Evolutionary conservation across 768 basidiomycete species (phyloP).

Genomic region (Pleurotus platypus): DNA sequence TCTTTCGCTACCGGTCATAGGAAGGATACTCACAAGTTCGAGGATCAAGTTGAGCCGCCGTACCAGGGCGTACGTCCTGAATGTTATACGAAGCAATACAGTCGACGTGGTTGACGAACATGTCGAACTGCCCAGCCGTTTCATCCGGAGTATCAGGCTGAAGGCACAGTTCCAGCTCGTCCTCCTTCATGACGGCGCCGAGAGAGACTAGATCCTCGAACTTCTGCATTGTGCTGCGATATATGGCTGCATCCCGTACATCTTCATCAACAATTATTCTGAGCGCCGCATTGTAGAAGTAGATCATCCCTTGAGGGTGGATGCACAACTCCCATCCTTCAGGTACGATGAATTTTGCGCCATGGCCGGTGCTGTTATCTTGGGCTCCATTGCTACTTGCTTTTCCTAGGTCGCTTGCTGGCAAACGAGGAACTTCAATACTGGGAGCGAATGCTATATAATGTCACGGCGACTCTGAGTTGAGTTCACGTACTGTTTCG

Average conservation of each 20-base stretch:
- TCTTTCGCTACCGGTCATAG: neutral
- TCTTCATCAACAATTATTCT: conserved; percentile 48
- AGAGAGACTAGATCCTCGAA: conserved; percentile 15
- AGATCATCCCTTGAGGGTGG: conserved; percentile 39
- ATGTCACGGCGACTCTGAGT: too few species aligned
- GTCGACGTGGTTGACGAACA: conserved; percentile 43
- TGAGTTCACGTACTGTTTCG: neutral
- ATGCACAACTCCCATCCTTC: neutral
- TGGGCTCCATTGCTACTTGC: too few species aligned
- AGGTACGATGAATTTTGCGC: neutral
- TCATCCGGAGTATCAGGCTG: conserved; percentile 20
- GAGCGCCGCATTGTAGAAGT: conserved; percentile 38
- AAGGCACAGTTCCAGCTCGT: conserved; percentile 42
- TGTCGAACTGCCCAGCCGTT: conserved; percentile 24
- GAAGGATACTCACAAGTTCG: conserved; percentile 17
- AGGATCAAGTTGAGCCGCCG: conserved; percentile 22
- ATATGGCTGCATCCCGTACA: conserved; percentile 32
- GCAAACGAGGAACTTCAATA: too few species aligned
- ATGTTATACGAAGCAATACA: conserved; percentile 41
- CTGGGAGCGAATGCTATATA: too few species aligned
- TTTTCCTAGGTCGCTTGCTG: too few species aligned
- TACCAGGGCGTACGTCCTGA: conserved; percentile 26
- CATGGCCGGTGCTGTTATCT: neutral
- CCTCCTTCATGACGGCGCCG: conserved; percentile 26
- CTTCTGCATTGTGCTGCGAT: conserved; percentile 23